A percentile compares a stretch with the other conserved stretches of the same genome.
Conservation (phyloP, 495 filamentous ascomycete species). For the Pyrenopolyporus hunteri region DNA sequence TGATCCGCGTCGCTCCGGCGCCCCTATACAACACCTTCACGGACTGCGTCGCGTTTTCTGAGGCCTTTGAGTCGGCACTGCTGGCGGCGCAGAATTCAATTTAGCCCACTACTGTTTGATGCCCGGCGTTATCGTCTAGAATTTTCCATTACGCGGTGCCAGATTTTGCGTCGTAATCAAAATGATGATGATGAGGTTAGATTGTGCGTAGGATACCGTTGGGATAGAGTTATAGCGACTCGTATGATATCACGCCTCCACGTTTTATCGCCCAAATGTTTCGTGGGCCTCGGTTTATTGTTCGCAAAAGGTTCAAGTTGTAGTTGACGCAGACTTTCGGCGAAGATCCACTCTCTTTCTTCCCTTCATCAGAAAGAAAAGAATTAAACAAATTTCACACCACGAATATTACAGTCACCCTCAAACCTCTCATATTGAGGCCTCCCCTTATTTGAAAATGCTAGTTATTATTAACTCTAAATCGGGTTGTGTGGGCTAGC, state of each 20-base stretch:
- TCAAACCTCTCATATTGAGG: too few species aligned
- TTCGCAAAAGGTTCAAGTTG: too few species aligned
- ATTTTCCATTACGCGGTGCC: not conserved
- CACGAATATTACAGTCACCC: too few species aligned
- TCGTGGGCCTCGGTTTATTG: too few species aligned
- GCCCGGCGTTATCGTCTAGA: not conserved
- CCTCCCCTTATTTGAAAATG: too few species aligned
- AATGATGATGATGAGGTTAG: not conserved
- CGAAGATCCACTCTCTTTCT: too few species aligned
- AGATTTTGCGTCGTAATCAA: not conserved
- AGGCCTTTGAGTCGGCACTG: constrained; percentile 64
- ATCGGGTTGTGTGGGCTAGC: not conserved
- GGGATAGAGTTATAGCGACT: constrained; percentile 1
- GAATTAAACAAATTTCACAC: too few species aligned
- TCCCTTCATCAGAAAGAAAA: too few species aligned
- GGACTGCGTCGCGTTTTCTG: constrained; percentile 80
- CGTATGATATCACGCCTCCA: not conserved
- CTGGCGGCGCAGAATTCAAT: constrained; percentile 37
- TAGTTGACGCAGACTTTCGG: too few species aligned
- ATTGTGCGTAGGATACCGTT: constrained; percentile 15
- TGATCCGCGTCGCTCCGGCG: constrained; percentile 88
- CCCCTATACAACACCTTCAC: constrained; percentile 86
- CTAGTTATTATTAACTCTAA: too few species aligned
- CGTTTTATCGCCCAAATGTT: too few species aligned
- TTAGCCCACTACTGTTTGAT: not conserved